phyloP scores from a whole-genome alignment of 768 basidiomycete genomes.

The Amanita subjunquillea region DNA sequence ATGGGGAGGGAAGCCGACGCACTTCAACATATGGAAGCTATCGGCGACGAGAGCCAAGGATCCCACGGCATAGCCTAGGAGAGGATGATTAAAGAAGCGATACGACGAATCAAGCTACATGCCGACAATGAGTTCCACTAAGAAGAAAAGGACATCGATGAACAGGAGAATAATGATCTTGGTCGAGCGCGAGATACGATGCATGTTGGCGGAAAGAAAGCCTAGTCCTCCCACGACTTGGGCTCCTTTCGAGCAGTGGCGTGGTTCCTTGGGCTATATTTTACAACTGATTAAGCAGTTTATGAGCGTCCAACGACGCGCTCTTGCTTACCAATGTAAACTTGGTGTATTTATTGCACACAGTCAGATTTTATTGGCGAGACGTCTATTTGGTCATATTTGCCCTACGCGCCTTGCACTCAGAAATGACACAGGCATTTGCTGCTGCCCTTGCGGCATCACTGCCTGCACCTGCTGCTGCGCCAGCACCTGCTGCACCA shows the following conservation, averaged over 20 bases:
- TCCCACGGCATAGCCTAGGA: constrained; percentile 84
- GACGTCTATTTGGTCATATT: constrained; percentile 17
- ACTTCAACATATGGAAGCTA: constrained; percentile 99
- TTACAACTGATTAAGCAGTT: too few relatives aligned
- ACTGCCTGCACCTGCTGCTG: constrained; percentile 53
- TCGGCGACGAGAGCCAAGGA: constrained; percentile 94
- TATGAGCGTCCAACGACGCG: too few relatives aligned
- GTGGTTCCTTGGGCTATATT: background rate
- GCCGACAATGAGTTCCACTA: constrained; percentile 79
- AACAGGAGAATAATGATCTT: constrained; percentile 67
- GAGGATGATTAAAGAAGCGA: constrained; percentile 9
- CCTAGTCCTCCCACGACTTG: background rate
- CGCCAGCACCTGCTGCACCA: constrained; percentile 51
- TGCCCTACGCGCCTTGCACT: constrained; percentile 15
- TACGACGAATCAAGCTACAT: constrained; percentile 10
- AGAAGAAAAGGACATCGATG: constrained; percentile 83
- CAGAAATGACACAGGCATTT: constrained; percentile 58
- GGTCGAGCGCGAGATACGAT: constrained; percentile 53
- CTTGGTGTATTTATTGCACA: too few relatives aligned
- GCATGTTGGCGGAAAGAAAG: constrained; percentile 8
- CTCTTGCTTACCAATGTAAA: too few relatives aligned
- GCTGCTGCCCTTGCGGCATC: constrained; percentile 87
- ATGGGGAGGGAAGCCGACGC: constrained; percentile 15
- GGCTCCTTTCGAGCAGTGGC: background rate
- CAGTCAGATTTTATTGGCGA: too few relatives aligned